These are phyloP conservation scores for Mycena rebaudengoi DNA, from an alignment of 768 basidiomycete genomes.

Conservation along the genomic window DNA sequence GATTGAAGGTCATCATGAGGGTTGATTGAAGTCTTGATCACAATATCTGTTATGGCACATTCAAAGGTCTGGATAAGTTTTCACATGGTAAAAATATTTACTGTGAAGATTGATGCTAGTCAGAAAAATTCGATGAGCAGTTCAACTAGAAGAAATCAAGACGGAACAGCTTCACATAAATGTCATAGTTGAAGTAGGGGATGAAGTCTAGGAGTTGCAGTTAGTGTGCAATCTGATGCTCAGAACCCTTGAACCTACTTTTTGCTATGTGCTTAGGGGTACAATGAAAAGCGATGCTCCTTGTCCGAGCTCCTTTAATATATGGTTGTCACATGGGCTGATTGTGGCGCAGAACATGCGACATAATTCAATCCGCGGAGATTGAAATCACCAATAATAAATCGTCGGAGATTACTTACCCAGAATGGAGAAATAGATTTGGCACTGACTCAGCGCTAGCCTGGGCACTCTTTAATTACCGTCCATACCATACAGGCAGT, in stretches of 20 bases:
- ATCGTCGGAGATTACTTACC: neutral
- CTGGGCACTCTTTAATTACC: neutral
- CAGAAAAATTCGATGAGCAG: neutral
- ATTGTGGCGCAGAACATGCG: neutral
- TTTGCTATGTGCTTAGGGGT: neutral
- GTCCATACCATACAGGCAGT: neutral
- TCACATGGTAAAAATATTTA: neutral
- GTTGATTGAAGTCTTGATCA: neutral
- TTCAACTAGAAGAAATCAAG: neutral
- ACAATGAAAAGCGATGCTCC: neutral
- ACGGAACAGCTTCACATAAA: neutral
- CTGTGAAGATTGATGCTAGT: neutral
- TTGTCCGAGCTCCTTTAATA: neutral
- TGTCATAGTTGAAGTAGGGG: neutral
- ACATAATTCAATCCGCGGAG: neutral
- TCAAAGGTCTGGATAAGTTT: neutral
- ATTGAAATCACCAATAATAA: neutral
- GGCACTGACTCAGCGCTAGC: neutral
- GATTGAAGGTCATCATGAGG: neutral
- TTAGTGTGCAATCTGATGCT: neutral
- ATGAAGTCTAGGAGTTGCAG: neutral
- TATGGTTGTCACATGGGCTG: neutral
- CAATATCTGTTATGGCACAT: neutral
- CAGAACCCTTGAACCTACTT: neutral
- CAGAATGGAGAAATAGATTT: neutral